Percentiles rank a stretch among this genome's conserved stretches.
Conservation (phyloP, 2,329 filamentous ascomycete species). For the Exophiala sp. region DNA sequence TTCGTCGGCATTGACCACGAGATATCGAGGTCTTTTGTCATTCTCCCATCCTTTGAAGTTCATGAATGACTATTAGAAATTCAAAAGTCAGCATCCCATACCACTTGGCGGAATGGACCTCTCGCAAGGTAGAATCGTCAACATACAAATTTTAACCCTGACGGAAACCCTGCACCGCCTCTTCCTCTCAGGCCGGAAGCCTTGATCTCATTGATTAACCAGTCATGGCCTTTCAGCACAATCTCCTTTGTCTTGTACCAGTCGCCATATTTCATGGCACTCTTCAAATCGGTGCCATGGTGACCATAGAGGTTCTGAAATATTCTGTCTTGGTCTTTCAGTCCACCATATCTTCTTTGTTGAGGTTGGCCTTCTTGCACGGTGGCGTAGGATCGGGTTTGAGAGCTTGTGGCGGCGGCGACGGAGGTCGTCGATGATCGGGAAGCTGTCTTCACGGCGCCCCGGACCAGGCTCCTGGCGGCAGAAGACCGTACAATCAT, state of each 20-base stretch:
- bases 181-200: constrained; percentile 89
- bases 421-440: constrained; percentile 37
- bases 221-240: constrained; percentile 91
- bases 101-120: too few species aligned
- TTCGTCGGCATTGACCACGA: constrained; percentile 98
- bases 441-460: constrained; percentile 38
- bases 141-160: constrained; percentile 96
- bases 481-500: constrained; percentile 31
- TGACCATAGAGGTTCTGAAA: constrained; percentile 98
- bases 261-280: constrained; percentile 94
- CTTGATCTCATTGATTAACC: constrained; percentile 98
- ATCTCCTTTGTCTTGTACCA: constrained; percentile 99
- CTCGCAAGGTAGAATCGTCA: too few species aligned
- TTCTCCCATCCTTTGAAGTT: constrained; percentile 99
- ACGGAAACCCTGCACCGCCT: constrained; percentile 96
- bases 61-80: constrained; percentile 79
- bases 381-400: constrained; percentile 69
- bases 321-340: constrained; percentile 95
- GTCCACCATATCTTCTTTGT: constrained; percentile 70
- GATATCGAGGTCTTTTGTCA: constrained; percentile 87
- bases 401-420: constrained; percentile 32
- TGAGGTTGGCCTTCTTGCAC: constrained; percentile 66
- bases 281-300: constrained; percentile 84
- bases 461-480: constrained; percentile 30
- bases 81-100: neutral